Conservation (phyloP, 108 stramenopile genomes). For the Cyclotella cryptica region DNA sequence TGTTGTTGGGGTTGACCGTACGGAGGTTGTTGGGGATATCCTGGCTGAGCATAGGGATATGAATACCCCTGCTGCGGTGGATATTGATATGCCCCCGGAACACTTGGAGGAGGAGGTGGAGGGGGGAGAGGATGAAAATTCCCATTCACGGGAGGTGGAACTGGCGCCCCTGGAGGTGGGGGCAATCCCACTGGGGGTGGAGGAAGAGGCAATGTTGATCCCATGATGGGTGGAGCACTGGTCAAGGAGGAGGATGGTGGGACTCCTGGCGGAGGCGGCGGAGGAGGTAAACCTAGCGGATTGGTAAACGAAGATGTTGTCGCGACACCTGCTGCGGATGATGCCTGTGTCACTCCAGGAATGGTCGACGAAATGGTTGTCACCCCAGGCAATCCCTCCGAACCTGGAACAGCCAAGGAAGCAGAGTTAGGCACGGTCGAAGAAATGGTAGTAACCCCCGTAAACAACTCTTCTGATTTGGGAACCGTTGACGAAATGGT, state of each 20-base stretch:
- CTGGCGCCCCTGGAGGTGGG: constrained; percentile 29
- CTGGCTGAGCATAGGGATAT: constrained; percentile 41
- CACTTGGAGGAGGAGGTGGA: constrained; percentile 49
- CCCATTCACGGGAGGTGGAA: constrained; percentile 45
- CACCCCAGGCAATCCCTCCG: not conserved
- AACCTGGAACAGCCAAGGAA: constrained; percentile 9
- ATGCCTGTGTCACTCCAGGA: constrained; percentile 13
- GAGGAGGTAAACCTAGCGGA: constrained; percentile 32
- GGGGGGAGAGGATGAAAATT: constrained; percentile 22
- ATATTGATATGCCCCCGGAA: not conserved
- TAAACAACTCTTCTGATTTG: not conserved
- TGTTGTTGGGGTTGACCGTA: constrained; percentile 43
- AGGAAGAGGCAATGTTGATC: constrained; percentile 15
- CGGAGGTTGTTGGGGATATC: constrained; percentile 22
- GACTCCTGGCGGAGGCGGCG: constrained; percentile 20
- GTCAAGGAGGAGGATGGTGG: constrained; percentile 47
- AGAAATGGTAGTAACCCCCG: constrained; percentile 27
- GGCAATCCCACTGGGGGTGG: constrained; percentile 18
- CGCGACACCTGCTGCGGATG: constrained; percentile 22
- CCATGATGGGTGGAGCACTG: constrained; percentile 32
- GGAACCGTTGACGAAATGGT: constrained; percentile 27
- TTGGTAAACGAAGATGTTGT: constrained; percentile 25
- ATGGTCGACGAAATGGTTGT: constrained; percentile 13
- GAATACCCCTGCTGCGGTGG: constrained; percentile 25
- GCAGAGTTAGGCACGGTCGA: constrained; percentile 28